Evolutionary conservation across 2,329 filamentous ascomycete species (phyloP).

Genomic region (Fusarium chlamydosporum): DNA sequence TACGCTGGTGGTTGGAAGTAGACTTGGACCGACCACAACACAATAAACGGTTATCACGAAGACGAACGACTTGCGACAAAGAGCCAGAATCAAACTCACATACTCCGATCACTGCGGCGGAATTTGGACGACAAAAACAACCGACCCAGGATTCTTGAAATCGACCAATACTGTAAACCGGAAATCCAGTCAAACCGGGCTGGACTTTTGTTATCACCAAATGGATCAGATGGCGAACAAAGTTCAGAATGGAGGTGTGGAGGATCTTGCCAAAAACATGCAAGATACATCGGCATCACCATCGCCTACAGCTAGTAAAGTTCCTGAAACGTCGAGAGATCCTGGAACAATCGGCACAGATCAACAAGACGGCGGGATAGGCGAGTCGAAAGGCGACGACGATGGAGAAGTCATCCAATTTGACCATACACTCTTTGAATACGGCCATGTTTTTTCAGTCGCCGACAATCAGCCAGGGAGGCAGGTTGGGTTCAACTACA

Average conservation of each 20-base stretch:
- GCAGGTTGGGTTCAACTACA: not conserved
- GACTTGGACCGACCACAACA: not conserved
- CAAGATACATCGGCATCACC: conserved; percentile 3
- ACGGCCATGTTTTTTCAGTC: conserved; percentile 6
- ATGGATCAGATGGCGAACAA: conserved; percentile 33
- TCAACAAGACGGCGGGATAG: not conserved
- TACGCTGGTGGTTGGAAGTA: conserved; percentile 6
- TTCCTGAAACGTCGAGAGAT: not conserved
- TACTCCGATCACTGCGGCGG: not conserved
- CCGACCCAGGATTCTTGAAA: not conserved
- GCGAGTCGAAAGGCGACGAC: not conserved
- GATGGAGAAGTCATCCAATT: not conserved
- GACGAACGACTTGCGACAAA: conserved; percentile 22
- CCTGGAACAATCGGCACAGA: not conserved
- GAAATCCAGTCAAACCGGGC: not conserved
- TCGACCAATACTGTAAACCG: not conserved
- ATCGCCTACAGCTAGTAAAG: not conserved
- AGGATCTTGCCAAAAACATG: conserved; percentile 10
- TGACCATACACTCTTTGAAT: not conserved
- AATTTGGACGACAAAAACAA: conserved; percentile 1
- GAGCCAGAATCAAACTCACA: conserved; percentile 1
- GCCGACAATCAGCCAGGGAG: not conserved
- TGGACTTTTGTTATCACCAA: not conserved
- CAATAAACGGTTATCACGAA: conserved; percentile 7
- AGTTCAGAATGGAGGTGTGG: conserved; percentile 7